Evolutionary conservation across 2,329 filamentous ascomycete species (phyloP).

Genomic region (Beauveria sp.): DNA sequence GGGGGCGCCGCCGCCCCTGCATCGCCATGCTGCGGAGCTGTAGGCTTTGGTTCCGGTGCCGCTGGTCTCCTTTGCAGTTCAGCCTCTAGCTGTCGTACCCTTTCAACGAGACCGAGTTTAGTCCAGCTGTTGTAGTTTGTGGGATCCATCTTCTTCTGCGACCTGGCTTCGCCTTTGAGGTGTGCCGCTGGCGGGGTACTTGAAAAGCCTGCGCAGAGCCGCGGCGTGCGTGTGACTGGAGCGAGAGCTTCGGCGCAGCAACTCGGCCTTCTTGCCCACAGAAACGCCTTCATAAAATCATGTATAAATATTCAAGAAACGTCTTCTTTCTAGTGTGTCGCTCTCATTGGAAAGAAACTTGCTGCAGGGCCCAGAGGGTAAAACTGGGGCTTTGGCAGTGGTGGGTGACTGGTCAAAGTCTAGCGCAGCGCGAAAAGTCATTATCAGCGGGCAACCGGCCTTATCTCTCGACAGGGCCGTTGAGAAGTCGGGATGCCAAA

Average conservation of each 20-base stretch:
- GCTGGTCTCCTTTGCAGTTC: constrained; percentile 46
- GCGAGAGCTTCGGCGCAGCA: not conserved
- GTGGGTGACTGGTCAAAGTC: not conserved
- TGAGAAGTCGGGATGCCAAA: not conserved
- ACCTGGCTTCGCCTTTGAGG: constrained; percentile 18
- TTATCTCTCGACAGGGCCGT: not conserved
- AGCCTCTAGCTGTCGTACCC: constrained; percentile 60
- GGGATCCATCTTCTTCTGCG: constrained; percentile 17
- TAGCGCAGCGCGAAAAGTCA: constrained; percentile 4
- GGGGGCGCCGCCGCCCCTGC: not conserved
- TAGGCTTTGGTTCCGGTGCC: constrained; percentile 16
- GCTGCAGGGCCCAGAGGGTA: constrained; percentile 1
- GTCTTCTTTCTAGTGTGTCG: not conserved
- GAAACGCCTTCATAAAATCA: constrained; percentile 6
- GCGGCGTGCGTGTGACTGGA: not conserved
- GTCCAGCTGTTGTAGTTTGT: constrained; percentile 59
- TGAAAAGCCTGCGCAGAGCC: not conserved
- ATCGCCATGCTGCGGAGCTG: constrained; percentile 11
- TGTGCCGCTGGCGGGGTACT: not conserved
- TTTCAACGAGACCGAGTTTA: constrained; percentile 57
- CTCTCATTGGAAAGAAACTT: constrained; percentile 1
- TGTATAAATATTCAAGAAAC: not conserved
- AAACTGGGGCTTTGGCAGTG: constrained; percentile 2
- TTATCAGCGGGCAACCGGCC: constrained; percentile 1
- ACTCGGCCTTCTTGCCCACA: constrained; percentile 2